These are phyloP conservation scores for Neurospora crassa DNA, from an alignment of 2,329 filamentous ascomycete species.

Conservation along the genomic window DNA sequence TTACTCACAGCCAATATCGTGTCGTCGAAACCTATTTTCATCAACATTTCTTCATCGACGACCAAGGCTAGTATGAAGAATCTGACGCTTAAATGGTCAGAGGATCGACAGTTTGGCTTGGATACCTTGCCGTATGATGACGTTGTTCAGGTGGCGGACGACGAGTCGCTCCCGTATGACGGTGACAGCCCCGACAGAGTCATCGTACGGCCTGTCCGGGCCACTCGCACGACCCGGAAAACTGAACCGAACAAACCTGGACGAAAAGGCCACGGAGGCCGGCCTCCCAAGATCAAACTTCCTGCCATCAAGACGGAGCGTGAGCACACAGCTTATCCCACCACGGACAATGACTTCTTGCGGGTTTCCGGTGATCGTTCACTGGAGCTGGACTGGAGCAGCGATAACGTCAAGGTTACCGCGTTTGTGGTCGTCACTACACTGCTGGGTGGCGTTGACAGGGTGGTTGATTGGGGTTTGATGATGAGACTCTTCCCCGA, in stretches of 20 bases:
- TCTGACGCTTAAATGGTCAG: slow-evolving; percentile 26
- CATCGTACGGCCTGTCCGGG: not conserved
- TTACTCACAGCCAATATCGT: slow-evolving; percentile 25
- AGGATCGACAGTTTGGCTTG: slow-evolving; percentile 29
- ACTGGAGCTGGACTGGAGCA: slow-evolving; percentile 31
- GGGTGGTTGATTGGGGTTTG: slow-evolving; percentile 51
- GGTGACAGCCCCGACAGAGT: not conserved
- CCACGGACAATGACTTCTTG: slow-evolving; percentile 25
- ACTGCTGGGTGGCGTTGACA: slow-evolving; percentile 50
- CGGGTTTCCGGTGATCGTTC: slow-evolving; percentile 20
- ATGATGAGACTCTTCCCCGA: slow-evolving; percentile 46
- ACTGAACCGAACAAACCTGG: slow-evolving; percentile 1
- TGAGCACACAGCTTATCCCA: slow-evolving; percentile 24
- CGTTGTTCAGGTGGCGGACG: slow-evolving; percentile 23
- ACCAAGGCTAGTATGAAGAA: slow-evolving; percentile 18
- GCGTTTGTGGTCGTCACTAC: slow-evolving; percentile 49
- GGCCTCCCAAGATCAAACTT: slow-evolving; percentile 21
- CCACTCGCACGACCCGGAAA: not conserved
- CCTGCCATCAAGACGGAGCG: slow-evolving; percentile 20
- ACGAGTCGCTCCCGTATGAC: slow-evolving; percentile 12
- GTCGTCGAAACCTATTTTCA: slow-evolving; percentile 28
- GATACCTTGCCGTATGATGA: slow-evolving; percentile 34
- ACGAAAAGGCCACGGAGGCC: slow-evolving; percentile 11
- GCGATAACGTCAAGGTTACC: slow-evolving; percentile 38
- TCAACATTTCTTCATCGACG: slow-evolving; percentile 25